These are phyloP conservation scores for Amanita brunnescens DNA, from an alignment of 768 basidiomycete genomes.

Conservation along the genomic window DNA sequence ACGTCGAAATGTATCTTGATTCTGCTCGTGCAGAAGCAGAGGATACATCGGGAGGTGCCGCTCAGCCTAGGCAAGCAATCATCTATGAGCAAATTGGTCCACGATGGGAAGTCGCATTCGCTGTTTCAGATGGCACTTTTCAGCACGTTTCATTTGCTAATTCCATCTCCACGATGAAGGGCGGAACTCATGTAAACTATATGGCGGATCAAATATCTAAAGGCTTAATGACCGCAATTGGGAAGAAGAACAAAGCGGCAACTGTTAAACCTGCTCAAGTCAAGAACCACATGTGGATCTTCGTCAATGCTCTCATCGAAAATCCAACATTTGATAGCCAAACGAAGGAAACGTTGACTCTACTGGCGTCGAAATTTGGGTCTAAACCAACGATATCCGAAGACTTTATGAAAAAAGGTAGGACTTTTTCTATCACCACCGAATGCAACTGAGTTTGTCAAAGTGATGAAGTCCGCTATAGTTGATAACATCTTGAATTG, in stretches of 20 bases:
- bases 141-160: constrained; percentile 98
- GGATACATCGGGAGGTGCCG: constrained; percentile 71
- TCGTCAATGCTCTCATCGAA: constrained; percentile 91
- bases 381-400: constrained; percentile 79
- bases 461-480: constrained; percentile 84
- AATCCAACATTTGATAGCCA: constrained; percentile 99
- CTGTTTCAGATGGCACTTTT: constrained; percentile 86
- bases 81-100: constrained; percentile 73
- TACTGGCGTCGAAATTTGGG: constrained; percentile 84
- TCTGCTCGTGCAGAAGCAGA: constrained; percentile 65
- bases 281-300: constrained; percentile 98
- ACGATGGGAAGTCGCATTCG: constrained; percentile 95
- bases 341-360: constrained; percentile 91
- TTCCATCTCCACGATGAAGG: constrained; percentile 93
- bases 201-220: constrained; percentile 89
- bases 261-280: constrained; percentile 88
- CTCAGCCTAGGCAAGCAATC: constrained; percentile 63
- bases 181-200: constrained; percentile 84
- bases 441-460: not conserved
- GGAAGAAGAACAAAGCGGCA: constrained; percentile 98
- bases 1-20: constrained; percentile 87
- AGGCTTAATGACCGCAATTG: constrained; percentile 67
- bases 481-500: constrained; percentile 89
- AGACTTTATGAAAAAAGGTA: constrained; percentile 95
- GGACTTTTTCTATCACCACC: constrained; percentile 10